A percentile compares a stretch with the other conserved stretches of the same genome.
Evolutionary conservation across 1,284 basidiomycete species (phyloP).

Genomic region (Tylopilus sp.): DNA sequence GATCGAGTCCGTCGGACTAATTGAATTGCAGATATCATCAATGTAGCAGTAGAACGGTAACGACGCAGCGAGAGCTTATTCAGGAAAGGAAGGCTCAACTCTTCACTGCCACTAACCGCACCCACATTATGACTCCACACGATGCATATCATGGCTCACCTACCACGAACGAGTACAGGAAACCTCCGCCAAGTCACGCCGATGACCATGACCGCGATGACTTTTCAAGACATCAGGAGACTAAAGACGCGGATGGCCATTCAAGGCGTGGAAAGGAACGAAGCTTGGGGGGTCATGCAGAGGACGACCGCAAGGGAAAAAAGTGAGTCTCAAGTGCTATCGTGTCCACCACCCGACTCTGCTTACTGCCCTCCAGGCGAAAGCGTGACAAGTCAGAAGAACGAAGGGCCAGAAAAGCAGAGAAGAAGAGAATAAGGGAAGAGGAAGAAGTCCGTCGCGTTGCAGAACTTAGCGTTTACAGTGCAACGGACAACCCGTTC

Average conservation of each 20-base stretch:
- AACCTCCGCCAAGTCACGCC: constrained; percentile 43
- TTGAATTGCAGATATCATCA: constrained; percentile 23
- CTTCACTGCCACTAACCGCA: neutral
- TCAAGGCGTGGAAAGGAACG: constrained; percentile 46
- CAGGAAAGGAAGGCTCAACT: neutral
- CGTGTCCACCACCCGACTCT: neutral
- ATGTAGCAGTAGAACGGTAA: neutral
- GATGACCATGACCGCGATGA: constrained; percentile 40
- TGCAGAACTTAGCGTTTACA: constrained; percentile 89
- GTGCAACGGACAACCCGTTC: constrained; percentile 94
- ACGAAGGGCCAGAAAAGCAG: constrained; percentile 73
- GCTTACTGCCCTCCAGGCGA: constrained; percentile 47
- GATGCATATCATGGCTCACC: constrained; percentile 30
- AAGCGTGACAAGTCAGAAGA: constrained; percentile 82
- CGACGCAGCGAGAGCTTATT: neutral
- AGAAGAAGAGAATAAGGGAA: constrained; percentile 77
- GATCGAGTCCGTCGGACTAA: constrained; percentile 21
- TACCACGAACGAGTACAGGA: constrained; percentile 33
- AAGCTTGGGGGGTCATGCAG: constrained; percentile 42
- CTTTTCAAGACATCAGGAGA: constrained; percentile 36
- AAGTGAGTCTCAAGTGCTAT: constrained; percentile 48
- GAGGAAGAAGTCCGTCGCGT: constrained; percentile 86
- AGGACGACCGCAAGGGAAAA: constrained; percentile 51
- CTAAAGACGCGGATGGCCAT: constrained; percentile 40
- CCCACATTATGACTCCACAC: constrained; percentile 34